phyloP scores from a whole-genome alignment of 2,329 filamentous ascomycete species.

The Sclerotinia subarctica region DNA sequence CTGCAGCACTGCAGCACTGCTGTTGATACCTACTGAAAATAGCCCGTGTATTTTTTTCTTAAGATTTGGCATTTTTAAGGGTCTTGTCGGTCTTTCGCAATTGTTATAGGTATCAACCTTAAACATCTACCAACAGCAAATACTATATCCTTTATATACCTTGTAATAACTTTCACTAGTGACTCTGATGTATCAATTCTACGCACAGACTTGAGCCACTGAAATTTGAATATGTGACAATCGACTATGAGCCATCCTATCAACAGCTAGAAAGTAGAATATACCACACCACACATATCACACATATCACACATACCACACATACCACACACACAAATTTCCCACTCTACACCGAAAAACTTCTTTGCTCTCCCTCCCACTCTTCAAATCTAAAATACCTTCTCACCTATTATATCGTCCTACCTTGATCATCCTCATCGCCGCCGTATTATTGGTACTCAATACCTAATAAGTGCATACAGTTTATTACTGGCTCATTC shows the following conservation, averaged over 20 bases:
- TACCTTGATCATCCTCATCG: slow-evolving; percentile 4
- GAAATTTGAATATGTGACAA: neutral
- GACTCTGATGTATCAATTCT: too few species aligned
- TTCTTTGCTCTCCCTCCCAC: slow-evolving; percentile 10
- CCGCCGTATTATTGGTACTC: neutral
- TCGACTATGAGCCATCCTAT: neutral
- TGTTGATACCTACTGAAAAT: too few species aligned
- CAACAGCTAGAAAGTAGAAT: neutral
- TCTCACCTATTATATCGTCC: slow-evolving; percentile 6
- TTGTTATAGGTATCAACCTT: too few species aligned
- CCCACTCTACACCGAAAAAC: neutral
- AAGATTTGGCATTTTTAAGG: neutral
- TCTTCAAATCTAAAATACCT: slow-evolving; percentile 6
- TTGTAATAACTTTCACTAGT: too few species aligned
- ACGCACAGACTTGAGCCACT: slow-evolving; percentile 6
- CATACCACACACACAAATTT: neutral
- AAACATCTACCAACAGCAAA: too few species aligned
- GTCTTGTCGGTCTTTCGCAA: neutral
- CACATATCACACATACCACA: too few species aligned
- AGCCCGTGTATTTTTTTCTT: too few species aligned
- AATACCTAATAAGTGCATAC: slow-evolving; percentile 1
- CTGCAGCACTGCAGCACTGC: too few species aligned
- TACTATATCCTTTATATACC: too few species aligned
- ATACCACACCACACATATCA: too few species aligned
- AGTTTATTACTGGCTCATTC: neutral